Percentiles rank a stretch among this genome's conserved stretches.
Conservation (phyloP, 2,329 filamentous ascomycete genomes). For the Amesomyces nigricolor region DNA sequence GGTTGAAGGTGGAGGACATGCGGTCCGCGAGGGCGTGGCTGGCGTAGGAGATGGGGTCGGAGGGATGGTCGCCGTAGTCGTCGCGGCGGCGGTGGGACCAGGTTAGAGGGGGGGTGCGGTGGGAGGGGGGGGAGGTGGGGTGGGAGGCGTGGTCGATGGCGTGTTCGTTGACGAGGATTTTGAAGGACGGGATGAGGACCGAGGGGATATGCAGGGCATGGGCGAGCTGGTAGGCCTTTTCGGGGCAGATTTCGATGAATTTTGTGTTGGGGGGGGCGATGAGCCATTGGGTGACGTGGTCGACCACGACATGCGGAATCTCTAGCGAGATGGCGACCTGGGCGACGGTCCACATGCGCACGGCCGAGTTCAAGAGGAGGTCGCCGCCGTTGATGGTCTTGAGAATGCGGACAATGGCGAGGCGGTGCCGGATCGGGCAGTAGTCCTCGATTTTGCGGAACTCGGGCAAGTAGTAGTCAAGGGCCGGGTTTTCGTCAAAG, state of each 20-base stretch:
- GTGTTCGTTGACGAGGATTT: conserved; percentile 57
- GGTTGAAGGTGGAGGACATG: conserved; percentile 31
- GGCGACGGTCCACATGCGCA: conserved; percentile 62
- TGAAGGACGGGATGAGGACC: conserved; percentile 47
- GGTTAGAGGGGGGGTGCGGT: conserved; percentile 1
- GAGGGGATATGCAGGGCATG: conserved; percentile 39
- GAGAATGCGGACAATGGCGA: conserved; percentile 58
- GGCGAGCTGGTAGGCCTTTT: conserved; percentile 55
- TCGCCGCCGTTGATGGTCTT: conserved; percentile 50
- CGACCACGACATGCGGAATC: conserved; percentile 40
- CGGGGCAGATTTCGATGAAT: conserved; percentile 60
- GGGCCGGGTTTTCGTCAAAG: conserved; percentile 7
- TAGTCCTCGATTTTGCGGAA: conserved; percentile 50
- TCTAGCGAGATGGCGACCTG: conserved; percentile 56
- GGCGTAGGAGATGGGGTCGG: conserved; percentile 45
- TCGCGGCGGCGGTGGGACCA: conserved; percentile 36
- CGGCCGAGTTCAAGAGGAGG: conserved; percentile 57
- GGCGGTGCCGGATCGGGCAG: conserved; percentile 57
- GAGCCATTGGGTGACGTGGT: conserved; percentile 54
- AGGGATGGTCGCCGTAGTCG: conserved; percentile 50
- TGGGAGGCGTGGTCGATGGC: conserved; percentile 44
- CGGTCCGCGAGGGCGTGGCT: conserved; percentile 47
- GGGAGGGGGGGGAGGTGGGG: conserved; percentile 17
- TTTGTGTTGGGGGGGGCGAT: conserved; percentile 46
- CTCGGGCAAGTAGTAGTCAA: conserved; percentile 20